A percentile compares a stretch with the other conserved stretches of the same genome.
Evolutionary conservation across 148 eudicot species (phyloP).

Genomic region (Spergularia marina): DNA sequence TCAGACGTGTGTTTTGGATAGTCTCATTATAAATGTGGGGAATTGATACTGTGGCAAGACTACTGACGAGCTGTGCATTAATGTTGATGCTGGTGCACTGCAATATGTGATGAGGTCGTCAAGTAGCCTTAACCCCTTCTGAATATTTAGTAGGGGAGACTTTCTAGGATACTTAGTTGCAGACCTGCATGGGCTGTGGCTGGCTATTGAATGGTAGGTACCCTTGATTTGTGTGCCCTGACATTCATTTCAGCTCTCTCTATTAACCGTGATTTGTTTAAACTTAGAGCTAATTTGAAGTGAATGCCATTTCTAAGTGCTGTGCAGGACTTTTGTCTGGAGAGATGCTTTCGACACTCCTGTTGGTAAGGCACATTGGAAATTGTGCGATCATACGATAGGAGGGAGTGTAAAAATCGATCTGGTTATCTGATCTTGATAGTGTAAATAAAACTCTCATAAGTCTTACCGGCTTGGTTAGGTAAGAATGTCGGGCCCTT

Average conservation of each 20-base stretch:
- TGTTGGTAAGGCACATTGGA: too few relatives aligned
- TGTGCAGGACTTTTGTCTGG: background rate
- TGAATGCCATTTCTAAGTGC: background rate
- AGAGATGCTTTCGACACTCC: background rate
- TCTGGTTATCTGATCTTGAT: too few relatives aligned
- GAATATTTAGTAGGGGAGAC: slow-evolving; percentile 6
- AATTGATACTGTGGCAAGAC: slow-evolving; percentile 13
- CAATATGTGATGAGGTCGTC: background rate
- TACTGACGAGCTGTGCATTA: slow-evolving; percentile 9
- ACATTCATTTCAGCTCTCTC: background rate
- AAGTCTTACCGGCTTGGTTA: background rate
- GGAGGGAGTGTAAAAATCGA: too few relatives aligned
- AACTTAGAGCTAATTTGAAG: background rate
- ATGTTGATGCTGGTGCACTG: background rate
- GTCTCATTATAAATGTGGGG: background rate
- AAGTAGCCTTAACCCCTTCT: background rate
- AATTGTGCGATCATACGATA: too few relatives aligned
- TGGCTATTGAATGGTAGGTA: slow-evolving; percentile 1
- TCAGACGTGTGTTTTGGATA: slow-evolving; percentile 1
- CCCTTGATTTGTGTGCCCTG: slow-evolving; percentile 21
- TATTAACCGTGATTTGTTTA: background rate
- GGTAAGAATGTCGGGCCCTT: background rate
- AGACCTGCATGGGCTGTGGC: background rate
- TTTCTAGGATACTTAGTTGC: slow-evolving; percentile 15
- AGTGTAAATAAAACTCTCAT: background rate